phyloP scores from a whole-genome alignment of 1,284 basidiomycete species.

The Bondarzewia mesenterica region DNA sequence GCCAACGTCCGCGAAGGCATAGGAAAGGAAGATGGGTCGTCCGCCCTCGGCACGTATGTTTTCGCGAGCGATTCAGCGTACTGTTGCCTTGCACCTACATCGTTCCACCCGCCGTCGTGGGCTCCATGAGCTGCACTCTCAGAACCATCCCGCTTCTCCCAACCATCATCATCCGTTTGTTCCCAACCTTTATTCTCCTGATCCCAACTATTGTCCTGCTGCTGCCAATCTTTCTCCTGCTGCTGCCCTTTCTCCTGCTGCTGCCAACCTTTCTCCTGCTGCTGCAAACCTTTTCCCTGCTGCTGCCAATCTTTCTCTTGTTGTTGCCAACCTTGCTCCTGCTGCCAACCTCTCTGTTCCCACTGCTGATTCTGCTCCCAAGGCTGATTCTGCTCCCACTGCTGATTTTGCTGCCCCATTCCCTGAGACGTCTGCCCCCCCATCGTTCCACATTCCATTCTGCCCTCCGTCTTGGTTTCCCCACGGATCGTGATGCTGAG shows the following conservation, averaged over 20 bases:
- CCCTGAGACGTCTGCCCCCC: too few relatives aligned
- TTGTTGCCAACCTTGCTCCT: not conserved
- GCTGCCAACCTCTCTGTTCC: not conserved
- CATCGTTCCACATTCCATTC: not conserved
- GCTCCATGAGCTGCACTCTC: conserved; percentile 1
- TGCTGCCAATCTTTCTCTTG: not conserved
- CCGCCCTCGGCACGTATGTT: conserved; percentile 3
- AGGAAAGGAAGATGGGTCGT: conserved; percentile 7
- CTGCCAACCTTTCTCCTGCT: not conserved
- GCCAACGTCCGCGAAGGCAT: conserved; percentile 15
- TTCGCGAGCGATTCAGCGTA: conserved; percentile 3
- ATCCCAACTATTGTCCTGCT: not conserved
- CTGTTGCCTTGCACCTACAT: conserved; percentile 6
- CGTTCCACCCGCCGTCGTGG: conserved; percentile 9
- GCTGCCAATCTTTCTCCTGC: not conserved
- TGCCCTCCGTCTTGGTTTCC: not conserved
- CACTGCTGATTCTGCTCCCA: not conserved
- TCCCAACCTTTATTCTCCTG: not conserved
- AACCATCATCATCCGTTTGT: not conserved
- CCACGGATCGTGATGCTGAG: not conserved
- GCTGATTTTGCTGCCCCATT: not conserved
- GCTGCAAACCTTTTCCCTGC: not conserved
- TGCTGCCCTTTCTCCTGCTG: not conserved
- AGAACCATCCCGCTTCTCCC: not conserved
- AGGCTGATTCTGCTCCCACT: not conserved